phyloP scores from a whole-genome alignment of 2,329 filamentous ascomycete genomes.

The Fusarium liriodendri region DNA sequence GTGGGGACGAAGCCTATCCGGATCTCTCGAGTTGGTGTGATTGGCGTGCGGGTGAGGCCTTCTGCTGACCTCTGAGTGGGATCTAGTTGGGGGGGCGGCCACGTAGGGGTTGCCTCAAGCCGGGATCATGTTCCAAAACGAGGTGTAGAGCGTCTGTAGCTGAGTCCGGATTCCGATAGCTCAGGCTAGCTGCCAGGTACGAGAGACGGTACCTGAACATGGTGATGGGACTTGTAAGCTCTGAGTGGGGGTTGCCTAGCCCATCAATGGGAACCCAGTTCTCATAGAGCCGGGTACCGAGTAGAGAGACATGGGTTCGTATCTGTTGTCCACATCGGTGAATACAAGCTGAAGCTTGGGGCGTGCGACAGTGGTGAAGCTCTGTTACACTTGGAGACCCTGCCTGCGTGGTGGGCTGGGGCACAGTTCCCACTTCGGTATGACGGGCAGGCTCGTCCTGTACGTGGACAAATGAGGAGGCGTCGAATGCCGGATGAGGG shows the following conservation, averaged over 20 bases:
- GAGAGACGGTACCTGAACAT: slow-evolving; percentile 15
- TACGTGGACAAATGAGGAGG: slow-evolving; percentile 39
- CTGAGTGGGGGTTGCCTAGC: slow-evolving; percentile 31
- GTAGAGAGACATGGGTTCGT: slow-evolving; percentile 18
- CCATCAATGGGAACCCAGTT: neutral
- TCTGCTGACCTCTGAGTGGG: slow-evolving; percentile 20
- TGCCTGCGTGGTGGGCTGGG: slow-evolving; percentile 17
- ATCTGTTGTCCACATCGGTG: slow-evolving; percentile 41
- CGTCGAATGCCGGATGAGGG: slow-evolving; percentile 20
- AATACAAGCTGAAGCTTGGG: slow-evolving; percentile 33
- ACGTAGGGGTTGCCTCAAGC: slow-evolving; percentile 23
- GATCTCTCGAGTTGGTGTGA: slow-evolving; percentile 16
- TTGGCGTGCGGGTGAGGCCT: slow-evolving; percentile 33
- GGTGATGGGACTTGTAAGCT: slow-evolving; percentile 19
- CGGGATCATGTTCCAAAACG: slow-evolving; percentile 8
- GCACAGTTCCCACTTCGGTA: slow-evolving; percentile 22
- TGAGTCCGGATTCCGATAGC: slow-evolving; percentile 7
- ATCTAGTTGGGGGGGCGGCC: slow-evolving; percentile 21
- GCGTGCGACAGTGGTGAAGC: slow-evolving; percentile 15
- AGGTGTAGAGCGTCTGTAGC: slow-evolving; percentile 1
- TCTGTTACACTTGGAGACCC: slow-evolving; percentile 23
- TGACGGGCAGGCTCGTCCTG: slow-evolving; percentile 21
- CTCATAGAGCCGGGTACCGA: slow-evolving; percentile 23
- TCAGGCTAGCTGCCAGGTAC: slow-evolving; percentile 30
- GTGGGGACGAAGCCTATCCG: slow-evolving; percentile 10